Evolutionary conservation across 2,329 filamentous ascomycete species (phyloP), one percentile per base, ranked within the genome.

Genomic region (Pezicula rhizophila): DNA sequence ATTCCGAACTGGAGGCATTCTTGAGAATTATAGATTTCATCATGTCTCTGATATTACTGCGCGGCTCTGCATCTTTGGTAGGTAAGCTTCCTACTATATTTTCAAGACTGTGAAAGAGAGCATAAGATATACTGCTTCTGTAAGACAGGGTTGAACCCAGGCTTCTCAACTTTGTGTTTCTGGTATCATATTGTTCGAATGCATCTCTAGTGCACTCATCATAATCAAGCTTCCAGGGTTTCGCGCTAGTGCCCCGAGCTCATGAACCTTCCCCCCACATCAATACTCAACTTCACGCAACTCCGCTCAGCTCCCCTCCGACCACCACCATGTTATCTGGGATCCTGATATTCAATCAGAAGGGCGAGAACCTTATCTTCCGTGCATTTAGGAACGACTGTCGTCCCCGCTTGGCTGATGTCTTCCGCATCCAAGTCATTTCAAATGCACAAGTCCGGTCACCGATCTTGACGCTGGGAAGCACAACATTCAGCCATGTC

Each of bases 361-460:
- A 99, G 74, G 93, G 93, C 73, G 93, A 99, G 76, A 96, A 99
- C 72, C 88, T 99, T 66, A 99, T 99, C 70, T 96, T 99, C 76
- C 89, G 93, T 66, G 90, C 93, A 63, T 99, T 99, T 73, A 90
- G 93, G 65, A 96, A 96, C 68, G 95, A 99, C 74, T 97, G 93
- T 73, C 89, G 95, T 49, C 93, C 93, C 48, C 89, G 93, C 46
- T 87, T 99, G 57, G 93, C 93, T 72, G 93, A 99, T 67, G 92
- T 99, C 73, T 99, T 99, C 73, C 91, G 93, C 70, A 99, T 99
- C 69, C 93, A 99, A 68, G 92, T 99, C 73, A 97, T 99, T 68
- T 96, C 90, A 61, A 99, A 99, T 68, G 85, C 93, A 46, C 90
- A 96, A 69, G 93, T 99, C 52, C 89, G 95, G 59, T 97, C 93